A percentile compares a stretch with the other conserved stretches of the same genome.
Evolutionary conservation across 805 yeast genomes (phyloP).

Genomic region (Jamesozyma spencerorum): DNA sequence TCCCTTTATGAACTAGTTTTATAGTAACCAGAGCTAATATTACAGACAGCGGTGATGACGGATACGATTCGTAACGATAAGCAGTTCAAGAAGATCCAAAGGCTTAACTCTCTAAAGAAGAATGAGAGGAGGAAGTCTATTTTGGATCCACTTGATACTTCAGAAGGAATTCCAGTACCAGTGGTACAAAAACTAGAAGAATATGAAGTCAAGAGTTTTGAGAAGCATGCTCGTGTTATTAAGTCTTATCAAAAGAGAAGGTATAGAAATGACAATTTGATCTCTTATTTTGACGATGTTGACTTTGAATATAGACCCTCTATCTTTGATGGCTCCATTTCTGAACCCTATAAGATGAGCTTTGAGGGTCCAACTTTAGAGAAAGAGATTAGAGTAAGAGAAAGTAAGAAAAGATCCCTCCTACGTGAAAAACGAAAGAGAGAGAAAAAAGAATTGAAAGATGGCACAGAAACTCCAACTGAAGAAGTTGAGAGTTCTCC

Average conservation of each 20-base stretch:
- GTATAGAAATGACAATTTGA: slow-evolving; percentile 19
- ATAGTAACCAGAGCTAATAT: too few species aligned
- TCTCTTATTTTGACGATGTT: slow-evolving; percentile 49
- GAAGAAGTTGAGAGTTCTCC: neutral
- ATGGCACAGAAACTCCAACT: neutral
- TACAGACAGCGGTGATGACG: too few species aligned
- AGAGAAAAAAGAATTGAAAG: neutral
- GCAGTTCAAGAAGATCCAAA: slow-evolving; percentile 13
- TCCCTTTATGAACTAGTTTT: too few species aligned
- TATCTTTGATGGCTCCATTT: slow-evolving; percentile 43
- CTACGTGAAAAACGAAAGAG: neutral
- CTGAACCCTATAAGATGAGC: slow-evolving; percentile 20
- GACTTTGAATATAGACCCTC: slow-evolving; percentile 36
- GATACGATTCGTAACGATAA: slow-evolving; percentile 11
- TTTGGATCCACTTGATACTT: slow-evolving; percentile 2
- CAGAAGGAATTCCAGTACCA: too few species aligned
- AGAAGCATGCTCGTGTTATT: neutral
- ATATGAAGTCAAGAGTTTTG: neutral
- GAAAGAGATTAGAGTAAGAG: slow-evolving; percentile 12
- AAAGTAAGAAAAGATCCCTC: slow-evolving; percentile 5
- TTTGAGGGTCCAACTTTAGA: slow-evolving; percentile 28
- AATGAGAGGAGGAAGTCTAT: slow-evolving; percentile 12
- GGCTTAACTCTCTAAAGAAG: slow-evolving; percentile 11
- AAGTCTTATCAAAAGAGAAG: slow-evolving; percentile 1
- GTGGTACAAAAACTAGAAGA: neutral